These are phyloP conservation scores for Penicillium sp. DNA, from an alignment of 2,329 filamentous ascomycete species.

Conservation along the genomic window DNA sequence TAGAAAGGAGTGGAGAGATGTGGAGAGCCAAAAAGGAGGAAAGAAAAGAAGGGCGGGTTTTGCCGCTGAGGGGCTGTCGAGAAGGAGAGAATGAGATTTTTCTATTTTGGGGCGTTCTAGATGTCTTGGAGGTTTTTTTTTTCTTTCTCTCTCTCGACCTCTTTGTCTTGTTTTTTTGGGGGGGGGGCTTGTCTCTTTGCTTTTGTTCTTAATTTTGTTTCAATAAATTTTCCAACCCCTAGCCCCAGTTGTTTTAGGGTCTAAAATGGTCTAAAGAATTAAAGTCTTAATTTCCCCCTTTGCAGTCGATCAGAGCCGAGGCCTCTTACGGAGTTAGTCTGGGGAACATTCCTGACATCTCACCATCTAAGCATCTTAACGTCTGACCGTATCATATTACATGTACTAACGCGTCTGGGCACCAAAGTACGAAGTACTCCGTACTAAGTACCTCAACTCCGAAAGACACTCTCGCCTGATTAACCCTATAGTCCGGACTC, in stretches of 20 bases:
- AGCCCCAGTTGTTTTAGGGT: no score
- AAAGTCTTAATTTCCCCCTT: background rate
- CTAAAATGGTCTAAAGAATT: no score
- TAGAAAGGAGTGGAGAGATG: slow-evolving; percentile 16
- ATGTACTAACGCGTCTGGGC: background rate
- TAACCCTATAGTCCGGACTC: no score
- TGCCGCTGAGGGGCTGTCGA: slow-evolving; percentile 14
- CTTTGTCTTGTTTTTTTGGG: background rate
- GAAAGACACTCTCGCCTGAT: no score
- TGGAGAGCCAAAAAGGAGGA: slow-evolving; percentile 15
- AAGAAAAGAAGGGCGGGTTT: slow-evolving; percentile 21
- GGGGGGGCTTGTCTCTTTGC: background rate
- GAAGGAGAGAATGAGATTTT: slow-evolving; percentile 8
- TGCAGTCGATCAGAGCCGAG: slow-evolving; percentile 6
- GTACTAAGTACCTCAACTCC: background rate
- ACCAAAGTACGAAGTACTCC: background rate
- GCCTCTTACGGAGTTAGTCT: background rate
- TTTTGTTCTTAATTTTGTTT: background rate
- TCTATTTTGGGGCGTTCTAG: slow-evolving; percentile 13
- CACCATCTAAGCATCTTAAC: background rate
- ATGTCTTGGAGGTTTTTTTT: background rate
- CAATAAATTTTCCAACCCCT: background rate
- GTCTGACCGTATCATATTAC: background rate
- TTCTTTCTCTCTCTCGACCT: background rate
- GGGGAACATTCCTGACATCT: background rate